Evolutionary conservation across 2,329 filamentous ascomycete genomes (phyloP).

Genomic region (Cladosporium sp.): DNA sequence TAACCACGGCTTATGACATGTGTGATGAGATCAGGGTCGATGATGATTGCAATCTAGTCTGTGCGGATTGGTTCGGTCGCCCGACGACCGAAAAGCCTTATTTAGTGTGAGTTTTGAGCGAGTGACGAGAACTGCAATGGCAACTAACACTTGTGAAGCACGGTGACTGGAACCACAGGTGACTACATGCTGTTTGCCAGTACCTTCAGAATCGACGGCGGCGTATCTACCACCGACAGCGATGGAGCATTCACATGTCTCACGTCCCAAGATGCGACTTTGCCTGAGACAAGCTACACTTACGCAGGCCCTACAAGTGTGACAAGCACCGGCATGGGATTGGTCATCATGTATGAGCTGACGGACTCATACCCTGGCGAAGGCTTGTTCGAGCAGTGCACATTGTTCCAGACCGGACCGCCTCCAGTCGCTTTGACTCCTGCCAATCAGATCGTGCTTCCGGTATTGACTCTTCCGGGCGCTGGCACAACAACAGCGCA

Average conservation of each 20-base stretch:
- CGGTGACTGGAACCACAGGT: background rate
- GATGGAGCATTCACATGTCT: constrained; percentile 3
- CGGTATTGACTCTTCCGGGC: background rate
- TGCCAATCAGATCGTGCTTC: background rate
- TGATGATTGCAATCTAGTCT: constrained; percentile 8
- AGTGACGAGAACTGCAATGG: too few species aligned
- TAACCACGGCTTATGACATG: background rate
- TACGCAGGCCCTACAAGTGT: constrained; percentile 8
- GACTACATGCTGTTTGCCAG: background rate
- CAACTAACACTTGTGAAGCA: background rate
- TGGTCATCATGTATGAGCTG: background rate
- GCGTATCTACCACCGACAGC: constrained; percentile 9
- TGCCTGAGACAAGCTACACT: background rate
- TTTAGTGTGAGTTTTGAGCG: background rate
- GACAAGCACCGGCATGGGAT: background rate
- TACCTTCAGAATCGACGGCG: background rate
- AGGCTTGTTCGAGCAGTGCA: constrained; percentile 8
- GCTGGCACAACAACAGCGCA: background rate
- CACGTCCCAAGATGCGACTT: background rate
- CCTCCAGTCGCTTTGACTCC: background rate
- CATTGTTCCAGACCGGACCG: background rate
- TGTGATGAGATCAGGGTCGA: background rate
- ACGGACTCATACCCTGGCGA: background rate
- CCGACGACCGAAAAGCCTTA: background rate
- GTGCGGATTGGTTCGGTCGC: background rate